A percentile compares a stretch with the other conserved stretches of the same genome.
These are phyloP conservation scores for Fomitopsis palustris DNA, from an alignment of 1,284 basidiomycete genomes.

Conservation along the genomic window DNA sequence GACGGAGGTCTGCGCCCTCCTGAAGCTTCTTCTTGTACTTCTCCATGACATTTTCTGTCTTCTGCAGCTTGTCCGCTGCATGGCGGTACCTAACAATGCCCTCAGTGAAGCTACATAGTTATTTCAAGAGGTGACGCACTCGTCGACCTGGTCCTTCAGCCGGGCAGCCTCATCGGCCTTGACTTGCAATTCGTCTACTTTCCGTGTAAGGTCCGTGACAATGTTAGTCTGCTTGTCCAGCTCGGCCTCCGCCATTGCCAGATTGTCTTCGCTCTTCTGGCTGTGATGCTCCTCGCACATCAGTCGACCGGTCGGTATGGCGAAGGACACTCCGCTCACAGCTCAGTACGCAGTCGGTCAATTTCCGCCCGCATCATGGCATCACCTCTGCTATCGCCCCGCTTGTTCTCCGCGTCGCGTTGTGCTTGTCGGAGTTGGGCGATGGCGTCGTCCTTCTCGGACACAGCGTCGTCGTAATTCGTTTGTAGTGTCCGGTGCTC, in stretches of 20 bases:
- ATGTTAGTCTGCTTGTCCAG: conserved; percentile 72
- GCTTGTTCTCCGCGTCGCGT: conserved; percentile 50
- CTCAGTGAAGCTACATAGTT: conserved; percentile 3
- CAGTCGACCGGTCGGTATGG: conserved; percentile 7
- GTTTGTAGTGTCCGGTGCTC: conserved; percentile 74
- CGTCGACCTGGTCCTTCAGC: conserved; percentile 92
- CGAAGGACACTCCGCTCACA: conserved; percentile 52
- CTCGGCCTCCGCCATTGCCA: conserved; percentile 75
- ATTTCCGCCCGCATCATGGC: conserved; percentile 73
- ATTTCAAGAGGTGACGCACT: conserved; percentile 46
- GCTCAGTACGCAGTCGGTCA: conserved; percentile 71
- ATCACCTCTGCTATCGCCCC: conserved; percentile 65
- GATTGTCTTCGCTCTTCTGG: conserved; percentile 87
- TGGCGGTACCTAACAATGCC: conserved; percentile 67
- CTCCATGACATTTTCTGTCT: conserved; percentile 96
- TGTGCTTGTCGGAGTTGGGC: conserved; percentile 53
- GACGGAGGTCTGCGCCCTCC: conserved; percentile 84
- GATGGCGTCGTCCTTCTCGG: conserved; percentile 71
- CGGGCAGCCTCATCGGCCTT: conserved; percentile 75
- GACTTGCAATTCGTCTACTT: conserved; percentile 79
- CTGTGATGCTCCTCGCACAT: conserved; percentile 43
- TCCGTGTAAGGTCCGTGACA: conserved; percentile 71
- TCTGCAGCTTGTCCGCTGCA: conserved; percentile 86
- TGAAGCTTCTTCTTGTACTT: conserved; percentile 99
- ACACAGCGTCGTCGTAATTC: conserved; percentile 61